Evolutionary conservation across 805 yeast genomes (phyloP), one percentile per base, ranked within the genome.

Genomic region (Yarrowia sp.): DNA sequence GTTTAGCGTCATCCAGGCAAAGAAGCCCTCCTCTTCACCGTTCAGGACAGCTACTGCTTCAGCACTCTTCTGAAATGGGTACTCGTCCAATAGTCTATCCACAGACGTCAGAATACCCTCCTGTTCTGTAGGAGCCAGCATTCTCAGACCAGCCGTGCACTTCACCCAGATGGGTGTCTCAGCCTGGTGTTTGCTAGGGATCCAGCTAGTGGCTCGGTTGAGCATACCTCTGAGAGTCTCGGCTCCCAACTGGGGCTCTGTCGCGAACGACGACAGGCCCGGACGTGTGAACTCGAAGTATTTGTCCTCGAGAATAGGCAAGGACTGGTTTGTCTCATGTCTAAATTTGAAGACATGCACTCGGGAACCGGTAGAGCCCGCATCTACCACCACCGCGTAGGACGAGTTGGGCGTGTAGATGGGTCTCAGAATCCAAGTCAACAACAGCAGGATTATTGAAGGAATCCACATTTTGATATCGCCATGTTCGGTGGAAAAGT

Each of bases 1-100:
- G 80, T 94, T 94, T 56, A 97, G 87, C 26, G 98, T 93, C 77
- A 95, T 89, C 99, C 99, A 94, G 0, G 98, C 98, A 75, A 86
- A 95, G 11, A 94, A 97, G 78, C 98, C 99, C 82, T 95, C 98
- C 73, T 92, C 97, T 70, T 87, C 88, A 72, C 99, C 98, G 70
- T 90, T 92, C 97, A 94, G 91, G 74, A 95, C 90, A 10, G 92
- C 84, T 70, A 95, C 83, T 71, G 97, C 97, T 69, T 91, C 89
- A 67, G 87, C 90, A 12, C 83, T 26, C 48, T 41, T 56, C n/a
- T 91, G 8, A 97, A 89, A 82, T 91, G 98, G 98, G 77, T 87
- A 94, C 71, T 91, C 87, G 0, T 80, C 90, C 72, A 94, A 82
- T 76, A 90, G 93, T 9, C 76, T 74, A 76, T 90, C 84, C 16